Conservation (phyloP, 805 yeast species). For the Saturnispora halmiae region DNA sequence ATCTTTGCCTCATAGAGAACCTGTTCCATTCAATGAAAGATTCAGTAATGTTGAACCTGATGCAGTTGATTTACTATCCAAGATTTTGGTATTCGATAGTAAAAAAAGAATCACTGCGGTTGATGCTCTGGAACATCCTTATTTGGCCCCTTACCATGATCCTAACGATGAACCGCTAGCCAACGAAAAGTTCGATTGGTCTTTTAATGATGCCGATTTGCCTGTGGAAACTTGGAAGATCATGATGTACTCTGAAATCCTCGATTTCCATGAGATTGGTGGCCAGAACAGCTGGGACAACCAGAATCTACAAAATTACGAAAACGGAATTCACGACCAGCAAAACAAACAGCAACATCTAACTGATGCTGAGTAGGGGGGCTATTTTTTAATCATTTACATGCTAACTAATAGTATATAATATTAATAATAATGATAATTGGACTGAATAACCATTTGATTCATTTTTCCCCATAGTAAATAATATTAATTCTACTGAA, state of each 20-base stretch:
- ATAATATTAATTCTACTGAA: no score
- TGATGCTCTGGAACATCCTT: conserved; percentile 82
- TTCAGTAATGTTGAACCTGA: conserved; percentile 74
- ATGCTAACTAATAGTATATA: no score
- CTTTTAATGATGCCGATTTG: conserved; percentile 93
- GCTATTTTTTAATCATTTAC: no score
- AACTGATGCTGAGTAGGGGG: not conserved
- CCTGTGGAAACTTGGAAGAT: conserved; percentile 98
- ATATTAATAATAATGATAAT: no score
- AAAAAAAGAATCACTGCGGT: conserved; percentile 89
- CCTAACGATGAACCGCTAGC: conserved; percentile 97
- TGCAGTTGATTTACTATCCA: conserved; percentile 79
- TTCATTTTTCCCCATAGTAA: no score
- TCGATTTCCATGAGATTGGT: conserved; percentile 90
- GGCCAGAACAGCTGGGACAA: conserved; percentile 27
- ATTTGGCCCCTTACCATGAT: conserved; percentile 91
- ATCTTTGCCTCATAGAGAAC: conserved; percentile 85
- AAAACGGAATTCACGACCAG: not conserved
- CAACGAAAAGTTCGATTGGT: conserved; percentile 91
- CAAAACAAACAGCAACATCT: not conserved
- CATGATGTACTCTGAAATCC: conserved; percentile 96
- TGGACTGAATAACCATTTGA: no score
- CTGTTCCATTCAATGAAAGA: conserved; percentile 77
- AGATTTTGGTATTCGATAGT: conserved; percentile 93
- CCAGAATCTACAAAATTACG: conserved; percentile 2